Evolutionary conservation across 2,329 filamentous ascomycete species (phyloP).

Genomic region (Ceratocystis diversiconidia): DNA sequence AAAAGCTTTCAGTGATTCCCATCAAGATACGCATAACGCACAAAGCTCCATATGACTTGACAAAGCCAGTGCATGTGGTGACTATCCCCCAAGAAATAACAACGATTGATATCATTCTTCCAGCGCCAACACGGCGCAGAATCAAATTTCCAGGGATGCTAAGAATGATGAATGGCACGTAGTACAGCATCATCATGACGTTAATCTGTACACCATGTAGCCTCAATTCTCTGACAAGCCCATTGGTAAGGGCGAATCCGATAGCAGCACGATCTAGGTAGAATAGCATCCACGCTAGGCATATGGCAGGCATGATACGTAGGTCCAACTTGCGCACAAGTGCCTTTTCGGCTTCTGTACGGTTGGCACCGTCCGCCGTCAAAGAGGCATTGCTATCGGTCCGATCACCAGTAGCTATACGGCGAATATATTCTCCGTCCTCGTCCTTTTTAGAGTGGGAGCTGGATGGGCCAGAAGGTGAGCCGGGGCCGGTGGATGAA

Average conservation of each 20-base stretch:
- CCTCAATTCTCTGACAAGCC: slow-evolving; percentile 42
- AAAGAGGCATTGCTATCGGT: neutral
- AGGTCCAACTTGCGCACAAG: slow-evolving; percentile 17
- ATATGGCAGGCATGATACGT: slow-evolving; percentile 18
- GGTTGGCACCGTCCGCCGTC: neutral
- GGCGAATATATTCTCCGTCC: slow-evolving; percentile 10
- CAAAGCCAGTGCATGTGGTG: slow-evolving; percentile 20
- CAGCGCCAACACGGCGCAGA: slow-evolving; percentile 20
- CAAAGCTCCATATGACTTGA: slow-evolving; percentile 20
- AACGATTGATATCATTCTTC: slow-evolving; percentile 19
- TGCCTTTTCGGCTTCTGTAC: neutral
- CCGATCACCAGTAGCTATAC: neutral
- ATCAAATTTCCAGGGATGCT: slow-evolving; percentile 22
- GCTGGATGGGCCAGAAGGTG: slow-evolving; percentile 2
- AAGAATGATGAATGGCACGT: slow-evolving; percentile 21
- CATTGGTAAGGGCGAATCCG: slow-evolving; percentile 31
- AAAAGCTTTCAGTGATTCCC: slow-evolving; percentile 21
- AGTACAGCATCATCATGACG: slow-evolving; percentile 21
- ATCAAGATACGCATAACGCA: slow-evolving; percentile 20
- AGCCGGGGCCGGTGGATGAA: neutral
- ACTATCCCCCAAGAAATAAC: slow-evolving; percentile 21
- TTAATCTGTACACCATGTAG: slow-evolving; percentile 49
- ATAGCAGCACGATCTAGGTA: slow-evolving; percentile 25
- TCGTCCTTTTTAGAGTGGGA: slow-evolving; percentile 11
- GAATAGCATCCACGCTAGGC: slow-evolving; percentile 19